phyloP scores from a whole-genome alignment of 805 yeast species.

The Saturnispora hagleri region DNA sequence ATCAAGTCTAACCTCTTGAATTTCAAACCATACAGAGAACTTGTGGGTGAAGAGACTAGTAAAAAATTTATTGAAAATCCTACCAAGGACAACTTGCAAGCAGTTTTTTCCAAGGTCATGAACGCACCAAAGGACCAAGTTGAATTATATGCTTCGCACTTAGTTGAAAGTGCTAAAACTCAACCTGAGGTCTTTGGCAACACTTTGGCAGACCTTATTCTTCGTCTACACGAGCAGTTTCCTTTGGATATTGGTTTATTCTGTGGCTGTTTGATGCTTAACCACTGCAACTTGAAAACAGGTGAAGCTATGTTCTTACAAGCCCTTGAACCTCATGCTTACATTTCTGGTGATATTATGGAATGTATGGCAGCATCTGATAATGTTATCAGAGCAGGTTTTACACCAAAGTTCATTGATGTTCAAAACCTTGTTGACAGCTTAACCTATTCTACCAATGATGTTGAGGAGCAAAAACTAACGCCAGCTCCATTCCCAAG shows the following conservation, averaged over 20 bases:
- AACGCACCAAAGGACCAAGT: slow-evolving; percentile 58
- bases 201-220: slow-evolving; percentile 62
- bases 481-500: slow-evolving; percentile 47
- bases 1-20: slow-evolving; percentile 57
- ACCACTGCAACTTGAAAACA: slow-evolving; percentile 69
- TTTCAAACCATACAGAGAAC: slow-evolving; percentile 65
- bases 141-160: slow-evolving; percentile 44
- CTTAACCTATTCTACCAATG: slow-evolving; percentile 83
- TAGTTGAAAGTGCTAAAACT: slow-evolving; percentile 55
- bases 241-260: slow-evolving; percentile 92
- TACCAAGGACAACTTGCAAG: slow-evolving; percentile 53
- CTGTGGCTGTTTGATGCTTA: slow-evolving; percentile 88
- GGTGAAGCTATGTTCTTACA: slow-evolving; percentile 97
- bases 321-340: slow-evolving; percentile 98
- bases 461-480: slow-evolving; percentile 93
- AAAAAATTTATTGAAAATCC: slow-evolving; percentile 48
- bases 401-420: slow-evolving; percentile 98
- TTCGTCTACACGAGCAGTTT: slow-evolving; percentile 76
- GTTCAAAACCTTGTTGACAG: slow-evolving; percentile 80
- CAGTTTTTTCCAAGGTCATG: slow-evolving; percentile 79
- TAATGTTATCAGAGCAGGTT: slow-evolving; percentile 96
- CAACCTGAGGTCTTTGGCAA: slow-evolving; percentile 51
- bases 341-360: slow-evolving; percentile 92
- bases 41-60: slow-evolving; percentile 60
- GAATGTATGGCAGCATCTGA: slow-evolving; percentile 99